Conservation (phyloP, 192 early-diverging fungal genomes). For the Umbelopsis vinacea region DNA sequence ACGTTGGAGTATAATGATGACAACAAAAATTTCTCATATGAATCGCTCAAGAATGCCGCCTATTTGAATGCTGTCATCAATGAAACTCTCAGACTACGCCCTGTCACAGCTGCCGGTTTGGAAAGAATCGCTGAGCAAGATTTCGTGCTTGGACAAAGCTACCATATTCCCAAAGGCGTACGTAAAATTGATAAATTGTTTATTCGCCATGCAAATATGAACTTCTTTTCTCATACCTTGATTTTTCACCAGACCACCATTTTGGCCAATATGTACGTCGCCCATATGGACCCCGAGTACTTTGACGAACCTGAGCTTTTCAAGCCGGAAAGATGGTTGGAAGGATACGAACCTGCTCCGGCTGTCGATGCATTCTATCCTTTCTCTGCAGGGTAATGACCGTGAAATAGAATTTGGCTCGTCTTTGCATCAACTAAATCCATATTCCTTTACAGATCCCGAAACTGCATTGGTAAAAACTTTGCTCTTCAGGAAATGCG, state of each 20-base stretch:
- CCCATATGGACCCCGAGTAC: constrained; percentile 36
- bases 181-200: background rate
- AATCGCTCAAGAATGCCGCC: constrained; percentile 38
- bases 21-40: constrained; percentile 35
- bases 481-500: constrained; percentile 55
- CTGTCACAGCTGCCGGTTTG: constrained; percentile 33
- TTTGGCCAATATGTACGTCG: constrained; percentile 4
- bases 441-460: constrained; percentile 43
- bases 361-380: constrained; percentile 49
- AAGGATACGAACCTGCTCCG: constrained; percentile 35
- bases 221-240: background rate
- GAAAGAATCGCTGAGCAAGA: constrained; percentile 25
- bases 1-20: constrained; percentile 26
- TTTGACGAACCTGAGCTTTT: constrained; percentile 50
- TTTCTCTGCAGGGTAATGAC: constrained; percentile 53
- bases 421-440: too few species aligned
- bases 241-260: constrained; percentile 18
- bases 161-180: constrained; percentile 38
- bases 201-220: background rate
- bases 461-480: constrained; percentile 54
- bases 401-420: too few species aligned
- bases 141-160: constrained; percentile 20
- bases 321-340: constrained; percentile 54
- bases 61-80: constrained; percentile 49
- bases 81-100: constrained; percentile 38